Evolutionary conservation across 352 stramenopile species (phyloP).

Genomic region (Aphanomyces stellatus): DNA sequence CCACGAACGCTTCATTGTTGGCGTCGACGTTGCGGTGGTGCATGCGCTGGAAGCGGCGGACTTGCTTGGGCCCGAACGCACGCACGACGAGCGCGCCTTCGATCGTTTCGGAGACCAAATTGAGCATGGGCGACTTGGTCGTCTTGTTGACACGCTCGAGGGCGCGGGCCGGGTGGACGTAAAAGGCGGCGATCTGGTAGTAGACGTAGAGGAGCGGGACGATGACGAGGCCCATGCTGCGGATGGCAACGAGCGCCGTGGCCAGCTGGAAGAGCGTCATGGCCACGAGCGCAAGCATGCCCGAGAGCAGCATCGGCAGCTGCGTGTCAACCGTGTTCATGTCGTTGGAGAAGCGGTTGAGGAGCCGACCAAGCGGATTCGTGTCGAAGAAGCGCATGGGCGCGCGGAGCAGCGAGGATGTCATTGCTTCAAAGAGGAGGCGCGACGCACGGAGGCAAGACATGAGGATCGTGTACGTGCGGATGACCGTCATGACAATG

Average conservation of each 20-base stretch:
- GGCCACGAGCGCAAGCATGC: slow-evolving; percentile 60
- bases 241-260: slow-evolving; percentile 65
- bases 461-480: slow-evolving; percentile 44
- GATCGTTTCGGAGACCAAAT: slow-evolving; percentile 38
- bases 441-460: slow-evolving; percentile 45
- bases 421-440: slow-evolving; percentile 81
- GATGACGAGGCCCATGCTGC: slow-evolving; percentile 53
- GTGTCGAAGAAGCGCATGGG: slow-evolving; percentile 92
- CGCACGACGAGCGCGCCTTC: slow-evolving; percentile 43
- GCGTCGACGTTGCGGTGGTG: slow-evolving; percentile 27
- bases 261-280: slow-evolving; percentile 62
- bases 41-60: slow-evolving; percentile 34
- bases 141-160: slow-evolving; percentile 41
- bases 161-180: slow-evolving; percentile 38
- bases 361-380: slow-evolving; percentile 81
- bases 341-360: slow-evolving; percentile 88
- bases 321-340: slow-evolving; percentile 90
- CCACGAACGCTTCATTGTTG: background rate
- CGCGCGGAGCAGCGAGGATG: slow-evolving; percentile 74
- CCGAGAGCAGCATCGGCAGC: slow-evolving; percentile 41
- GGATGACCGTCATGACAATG: slow-evolving; percentile 50
- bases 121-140: slow-evolving; percentile 38
- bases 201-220: slow-evolving; percentile 74
- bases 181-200: slow-evolving; percentile 49
- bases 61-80: slow-evolving; percentile 38